Conservation (phyloP, 805 yeast species). For the Yueomyces sinensis region DNA sequence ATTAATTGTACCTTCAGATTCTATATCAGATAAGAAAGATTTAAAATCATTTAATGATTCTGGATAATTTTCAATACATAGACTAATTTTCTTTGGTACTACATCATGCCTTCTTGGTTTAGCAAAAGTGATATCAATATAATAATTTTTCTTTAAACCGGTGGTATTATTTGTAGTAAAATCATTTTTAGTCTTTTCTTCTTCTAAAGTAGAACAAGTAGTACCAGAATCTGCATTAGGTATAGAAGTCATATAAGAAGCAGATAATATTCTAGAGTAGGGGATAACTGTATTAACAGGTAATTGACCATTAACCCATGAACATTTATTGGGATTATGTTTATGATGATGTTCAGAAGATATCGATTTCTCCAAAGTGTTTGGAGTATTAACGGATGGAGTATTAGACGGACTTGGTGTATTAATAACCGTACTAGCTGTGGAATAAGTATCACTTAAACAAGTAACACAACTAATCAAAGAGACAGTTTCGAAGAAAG, state of each 20-base stretch:
- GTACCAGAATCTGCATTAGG: not conserved
- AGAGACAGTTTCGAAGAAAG: slow-evolving; percentile 21
- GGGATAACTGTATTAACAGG: slow-evolving; percentile 25
- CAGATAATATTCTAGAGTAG: slow-evolving; percentile 20
- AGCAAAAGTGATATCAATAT: slow-evolving; percentile 26
- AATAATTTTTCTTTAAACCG: not conserved
- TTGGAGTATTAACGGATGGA: not conserved
- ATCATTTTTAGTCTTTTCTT: not conserved
- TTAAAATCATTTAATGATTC: not conserved
- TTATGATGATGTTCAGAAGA: not conserved
- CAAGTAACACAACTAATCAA: slow-evolving; percentile 26
- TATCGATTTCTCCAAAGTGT: not conserved
- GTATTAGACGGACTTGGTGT: slow-evolving; percentile 1
- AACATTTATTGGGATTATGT: slow-evolving; percentile 3
- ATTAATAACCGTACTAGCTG: slow-evolving; percentile 1
- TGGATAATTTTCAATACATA: slow-evolving; percentile 15
- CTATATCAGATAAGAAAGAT: not conserved
- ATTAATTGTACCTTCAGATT: not conserved
- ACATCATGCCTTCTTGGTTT: slow-evolving; percentile 25
- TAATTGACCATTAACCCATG: slow-evolving; percentile 18
- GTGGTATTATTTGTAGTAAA: not conserved
- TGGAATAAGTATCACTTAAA: slow-evolving; percentile 12
- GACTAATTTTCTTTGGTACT: slow-evolving; percentile 23
- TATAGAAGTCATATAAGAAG: slow-evolving; percentile 1
- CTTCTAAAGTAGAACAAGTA: not conserved